Conservation (phyloP, 2,329 filamentous ascomycete genomes). For the Colletotrichum costaricense region DNA sequence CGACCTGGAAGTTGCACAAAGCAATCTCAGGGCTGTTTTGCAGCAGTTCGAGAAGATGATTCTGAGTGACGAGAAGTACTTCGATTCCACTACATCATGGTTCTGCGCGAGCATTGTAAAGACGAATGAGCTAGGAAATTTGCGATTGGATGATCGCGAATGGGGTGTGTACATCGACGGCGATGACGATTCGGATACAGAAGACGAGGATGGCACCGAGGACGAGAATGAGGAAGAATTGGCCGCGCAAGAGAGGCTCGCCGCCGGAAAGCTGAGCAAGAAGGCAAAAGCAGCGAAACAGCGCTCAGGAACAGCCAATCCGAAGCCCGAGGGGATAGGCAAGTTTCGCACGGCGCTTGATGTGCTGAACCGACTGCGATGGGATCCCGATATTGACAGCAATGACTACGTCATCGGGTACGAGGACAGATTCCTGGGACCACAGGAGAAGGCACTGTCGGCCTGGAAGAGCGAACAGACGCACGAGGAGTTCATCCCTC, state of each 20-base stretch:
- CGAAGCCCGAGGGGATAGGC: conserved; percentile 48
- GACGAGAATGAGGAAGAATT: conserved; percentile 34
- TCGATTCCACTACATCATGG: conserved; percentile 61
- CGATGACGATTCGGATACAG: conserved; percentile 52
- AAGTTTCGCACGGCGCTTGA: conserved; percentile 69
- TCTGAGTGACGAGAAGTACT: conserved; percentile 58
- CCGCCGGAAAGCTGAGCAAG: conserved; percentile 27
- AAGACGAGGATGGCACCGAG: conserved; percentile 43
- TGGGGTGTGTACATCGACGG: conserved; percentile 63
- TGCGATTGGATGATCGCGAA: conserved; percentile 58
- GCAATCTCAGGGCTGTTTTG: conserved; percentile 56
- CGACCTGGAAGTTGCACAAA: conserved; percentile 54
- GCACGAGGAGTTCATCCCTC: conserved; percentile 74
- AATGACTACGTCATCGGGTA: conserved; percentile 69
- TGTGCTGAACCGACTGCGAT: conserved; percentile 69
- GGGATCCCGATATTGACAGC: conserved; percentile 66
- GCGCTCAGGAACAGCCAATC: conserved; percentile 25
- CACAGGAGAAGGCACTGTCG: conserved; percentile 63
- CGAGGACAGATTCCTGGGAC: conserved; percentile 68
- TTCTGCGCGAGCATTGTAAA: conserved; percentile 55
- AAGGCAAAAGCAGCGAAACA: conserved; percentile 34
- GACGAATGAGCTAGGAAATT: conserved; percentile 50
- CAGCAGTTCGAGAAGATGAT: conserved; percentile 62
- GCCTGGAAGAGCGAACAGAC: conserved; percentile 72
- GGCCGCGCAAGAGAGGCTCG: conserved; percentile 5